Evolutionary conservation across 108 stramenopile genomes (phyloP).

Genomic region (Cyclotella distinguenda): DNA sequence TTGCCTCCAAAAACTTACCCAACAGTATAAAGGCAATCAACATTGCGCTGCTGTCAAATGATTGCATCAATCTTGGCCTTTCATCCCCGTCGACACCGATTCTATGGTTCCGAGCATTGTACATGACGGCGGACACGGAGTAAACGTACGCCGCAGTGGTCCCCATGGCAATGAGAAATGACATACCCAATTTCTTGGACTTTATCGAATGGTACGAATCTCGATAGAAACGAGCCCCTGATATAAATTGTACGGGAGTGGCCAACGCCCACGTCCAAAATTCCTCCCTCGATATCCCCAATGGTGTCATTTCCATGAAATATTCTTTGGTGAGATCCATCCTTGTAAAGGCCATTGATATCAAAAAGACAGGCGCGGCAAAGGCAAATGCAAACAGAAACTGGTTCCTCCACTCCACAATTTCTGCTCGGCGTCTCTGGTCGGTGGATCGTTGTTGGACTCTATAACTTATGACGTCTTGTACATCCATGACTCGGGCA

Average conservation of each 20-base stretch:
- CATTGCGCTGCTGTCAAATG: conserved; percentile 74
- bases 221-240: conserved; percentile 75
- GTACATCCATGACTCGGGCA: conserved; percentile 17
- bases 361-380: conserved; percentile 54
- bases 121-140: conserved; percentile 51
- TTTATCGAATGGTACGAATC: conserved; percentile 59
- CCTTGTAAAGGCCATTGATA: conserved; percentile 50
- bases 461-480: conserved; percentile 45
- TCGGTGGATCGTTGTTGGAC: conserved; percentile 47
- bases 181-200: conserved; percentile 76
- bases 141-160: conserved; percentile 82
- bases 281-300: conserved; percentile 43
- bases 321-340: conserved; percentile 23
- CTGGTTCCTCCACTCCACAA: conserved; percentile 38
- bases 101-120: conserved; percentile 28
- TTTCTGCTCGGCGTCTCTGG: conserved; percentile 40
- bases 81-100: not conserved
- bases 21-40: conserved; percentile 74
- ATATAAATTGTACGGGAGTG: conserved; percentile 80
- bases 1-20: conserved; percentile 79
- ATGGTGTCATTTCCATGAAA: conserved; percentile 14
- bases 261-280: conserved; percentile 60
- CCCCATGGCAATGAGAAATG: conserved; percentile 77
- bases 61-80: conserved; percentile 51
- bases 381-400: conserved; percentile 51